phyloP scores from a whole-genome alignment of 2,329 filamentous ascomycete species.

The Lecanosticta acicola region DNA sequence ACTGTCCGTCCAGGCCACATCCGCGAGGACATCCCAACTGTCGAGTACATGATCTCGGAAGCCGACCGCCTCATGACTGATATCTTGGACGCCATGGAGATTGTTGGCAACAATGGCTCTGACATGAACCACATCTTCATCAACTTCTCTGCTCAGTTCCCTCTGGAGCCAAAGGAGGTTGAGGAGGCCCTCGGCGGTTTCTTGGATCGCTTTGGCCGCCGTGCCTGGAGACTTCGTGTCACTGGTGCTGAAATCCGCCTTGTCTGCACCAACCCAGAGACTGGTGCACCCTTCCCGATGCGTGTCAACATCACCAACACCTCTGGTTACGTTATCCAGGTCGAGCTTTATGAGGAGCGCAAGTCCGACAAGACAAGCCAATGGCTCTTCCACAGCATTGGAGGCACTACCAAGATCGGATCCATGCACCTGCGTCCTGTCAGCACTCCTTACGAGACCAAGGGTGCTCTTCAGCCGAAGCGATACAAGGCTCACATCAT shows the following conservation, averaged over 20 bases:
- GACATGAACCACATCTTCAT: conserved; percentile 99
- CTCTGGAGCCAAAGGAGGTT: conserved; percentile 80
- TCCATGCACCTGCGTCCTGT: conserved; percentile 91
- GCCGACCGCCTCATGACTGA: conserved; percentile 95
- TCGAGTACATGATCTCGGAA: conserved; percentile 96
- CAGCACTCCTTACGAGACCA: conserved; percentile 88
- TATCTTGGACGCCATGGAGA: conserved; percentile 94
- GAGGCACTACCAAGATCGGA: conserved; percentile 89
- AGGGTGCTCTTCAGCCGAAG: conserved; percentile 98
- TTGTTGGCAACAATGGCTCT: conserved; percentile 98
- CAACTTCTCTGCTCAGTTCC: conserved; percentile 97
- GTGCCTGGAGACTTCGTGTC: conserved; percentile 92
- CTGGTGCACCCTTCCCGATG: conserved; percentile 80
- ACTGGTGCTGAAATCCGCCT: conserved; percentile 97
- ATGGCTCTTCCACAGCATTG: conserved; percentile 98
- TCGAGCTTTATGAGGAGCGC: conserved; percentile 95
- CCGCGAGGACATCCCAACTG: conserved; percentile 95
- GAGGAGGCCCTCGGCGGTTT: conserved; percentile 91
- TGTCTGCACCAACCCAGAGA: conserved; percentile 85
- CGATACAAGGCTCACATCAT: conserved; percentile 98
- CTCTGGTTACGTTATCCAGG: conserved; percentile 93
- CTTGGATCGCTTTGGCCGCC: conserved; percentile 90
- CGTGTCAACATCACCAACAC: conserved; percentile 98
- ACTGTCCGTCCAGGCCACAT: conserved; percentile 91
- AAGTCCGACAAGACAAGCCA: conserved; percentile 92